These are phyloP conservation scores for Fraxinus pennsylvanica DNA, from an alignment of 257 asterid genomes.

Conservation along the genomic window DNA sequence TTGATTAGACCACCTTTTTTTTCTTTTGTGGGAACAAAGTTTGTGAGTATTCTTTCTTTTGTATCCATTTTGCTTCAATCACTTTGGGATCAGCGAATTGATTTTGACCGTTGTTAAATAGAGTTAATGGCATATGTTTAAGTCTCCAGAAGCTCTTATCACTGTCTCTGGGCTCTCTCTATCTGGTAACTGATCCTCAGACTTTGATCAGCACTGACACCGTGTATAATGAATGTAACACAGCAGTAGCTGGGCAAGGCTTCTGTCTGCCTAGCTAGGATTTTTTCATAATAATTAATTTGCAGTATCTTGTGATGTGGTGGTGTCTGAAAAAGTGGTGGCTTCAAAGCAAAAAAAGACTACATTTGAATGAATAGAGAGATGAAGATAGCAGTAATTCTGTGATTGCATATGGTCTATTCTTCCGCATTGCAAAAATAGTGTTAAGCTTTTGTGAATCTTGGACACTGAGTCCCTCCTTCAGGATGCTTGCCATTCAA, in stretches of 20 bases:
- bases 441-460: constrained; percentile 7
- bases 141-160: constrained; percentile 23
- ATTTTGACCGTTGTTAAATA: constrained; percentile 31
- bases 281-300: constrained; percentile 8
- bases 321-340: constrained; percentile 19
- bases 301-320: constrained; percentile 14
- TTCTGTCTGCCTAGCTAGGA: constrained; percentile 10
- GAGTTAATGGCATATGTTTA: constrained; percentile 33
- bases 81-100: constrained; percentile 46
- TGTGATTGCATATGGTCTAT: too few species aligned
- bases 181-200: constrained; percentile 31
- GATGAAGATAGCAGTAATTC: background rate
- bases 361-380: constrained; percentile 19
- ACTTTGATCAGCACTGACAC: constrained; percentile 22
- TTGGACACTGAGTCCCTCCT: constrained; percentile 13
- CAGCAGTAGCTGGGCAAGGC: background rate
- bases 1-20: background rate
- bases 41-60: background rate
- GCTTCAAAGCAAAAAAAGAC: background rate
- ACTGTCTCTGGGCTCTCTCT: constrained; percentile 25
- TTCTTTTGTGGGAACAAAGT: too few species aligned
- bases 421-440: background rate
- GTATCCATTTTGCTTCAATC: constrained; percentile 16
- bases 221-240: background rate
- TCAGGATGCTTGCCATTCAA: background rate